Percentiles rank a stretch among this genome's conserved stretches.
Evolutionary conservation across 371 early-diverging fungal species (phyloP).

Genomic region (Mortierella sp.): DNA sequence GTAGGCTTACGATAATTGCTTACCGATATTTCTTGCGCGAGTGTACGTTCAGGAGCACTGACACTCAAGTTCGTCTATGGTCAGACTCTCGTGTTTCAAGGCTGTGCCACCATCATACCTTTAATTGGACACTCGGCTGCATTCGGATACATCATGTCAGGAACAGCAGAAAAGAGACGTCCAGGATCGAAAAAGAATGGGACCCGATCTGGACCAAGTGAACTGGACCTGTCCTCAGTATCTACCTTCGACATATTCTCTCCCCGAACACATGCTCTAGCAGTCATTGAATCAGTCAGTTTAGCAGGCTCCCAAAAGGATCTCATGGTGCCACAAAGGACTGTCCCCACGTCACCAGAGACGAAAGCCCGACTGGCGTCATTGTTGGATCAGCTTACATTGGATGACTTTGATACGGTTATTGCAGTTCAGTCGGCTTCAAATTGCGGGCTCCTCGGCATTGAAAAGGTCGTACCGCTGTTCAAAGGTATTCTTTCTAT

Average conservation of each 20-base stretch:
- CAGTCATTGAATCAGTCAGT: slow-evolving; percentile 58
- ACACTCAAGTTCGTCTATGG: not conserved
- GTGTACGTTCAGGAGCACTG: too few species aligned
- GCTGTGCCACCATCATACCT: slow-evolving; percentile 60
- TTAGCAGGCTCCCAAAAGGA: slow-evolving; percentile 13
- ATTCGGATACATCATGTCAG: slow-evolving; percentile 57
- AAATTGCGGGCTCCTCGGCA: slow-evolving; percentile 57
- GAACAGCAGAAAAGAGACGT: slow-evolving; percentile 23
- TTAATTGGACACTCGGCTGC: slow-evolving; percentile 58
- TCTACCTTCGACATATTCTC: slow-evolving; percentile 66
- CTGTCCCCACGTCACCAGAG: slow-evolving; percentile 18
- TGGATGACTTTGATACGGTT: slow-evolving; percentile 52
- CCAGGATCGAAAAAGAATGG: slow-evolving; percentile 5
- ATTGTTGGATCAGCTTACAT: slow-evolving; percentile 26
- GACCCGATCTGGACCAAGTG: slow-evolving; percentile 4
- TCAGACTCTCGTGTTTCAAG: slow-evolving; percentile 64
- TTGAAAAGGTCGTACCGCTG: slow-evolving; percentile 57
- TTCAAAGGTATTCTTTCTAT: slow-evolving; percentile 58
- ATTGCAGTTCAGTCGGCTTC: slow-evolving; percentile 56
- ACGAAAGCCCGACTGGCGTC: slow-evolving; percentile 24
- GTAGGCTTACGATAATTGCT: slow-evolving; percentile 13
- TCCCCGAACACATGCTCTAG: slow-evolving; percentile 68
- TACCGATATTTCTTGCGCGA: too few species aligned
- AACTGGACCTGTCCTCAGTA: slow-evolving; percentile 19
- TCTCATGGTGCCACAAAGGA: slow-evolving; percentile 28